Evolutionary conservation across 225 moss, liverwort and hornwort species (phyloP).

Genomic region (Asterella californica): DNA sequence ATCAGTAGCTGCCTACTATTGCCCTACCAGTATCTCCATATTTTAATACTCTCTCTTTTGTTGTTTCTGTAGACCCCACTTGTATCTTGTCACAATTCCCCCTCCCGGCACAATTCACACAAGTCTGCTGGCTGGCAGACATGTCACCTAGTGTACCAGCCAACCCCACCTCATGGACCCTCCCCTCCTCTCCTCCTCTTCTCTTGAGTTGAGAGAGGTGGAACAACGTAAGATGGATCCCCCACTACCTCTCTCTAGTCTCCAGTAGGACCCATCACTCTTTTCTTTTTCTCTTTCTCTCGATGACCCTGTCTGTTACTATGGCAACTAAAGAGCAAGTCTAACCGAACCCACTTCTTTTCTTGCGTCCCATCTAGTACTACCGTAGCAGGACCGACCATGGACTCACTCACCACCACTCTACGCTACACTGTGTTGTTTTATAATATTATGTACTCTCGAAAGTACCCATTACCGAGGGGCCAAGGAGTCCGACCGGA

Average conservation of each 20-base stretch:
- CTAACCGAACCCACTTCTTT: conserved; percentile 1
- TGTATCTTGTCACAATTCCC: conserved; percentile 9
- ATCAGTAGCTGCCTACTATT: too few relatives aligned
- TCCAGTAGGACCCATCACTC: conserved; percentile 3
- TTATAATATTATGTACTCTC: not conserved
- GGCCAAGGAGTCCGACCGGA: too few relatives aligned
- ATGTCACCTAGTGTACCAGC: conserved; percentile 1
- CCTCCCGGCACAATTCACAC: too few relatives aligned
- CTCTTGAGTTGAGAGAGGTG: conserved; percentile 6
- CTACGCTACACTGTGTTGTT: not conserved
- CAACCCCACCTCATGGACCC: not conserved
- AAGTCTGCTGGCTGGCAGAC: not conserved
- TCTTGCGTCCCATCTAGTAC: not conserved
- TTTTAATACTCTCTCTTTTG: not conserved
- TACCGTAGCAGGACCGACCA: not conserved
- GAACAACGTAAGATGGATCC: not conserved
- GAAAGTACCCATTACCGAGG: not conserved
- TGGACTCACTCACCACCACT: conserved; percentile 17
- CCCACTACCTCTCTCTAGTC: not conserved
- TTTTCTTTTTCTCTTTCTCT: not conserved
- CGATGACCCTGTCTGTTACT: not conserved
- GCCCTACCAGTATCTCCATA: not conserved
- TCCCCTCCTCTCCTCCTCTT: not conserved
- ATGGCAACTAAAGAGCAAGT: conserved; percentile 3
- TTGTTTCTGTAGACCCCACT: conserved; percentile 11